A percentile compares a stretch with the other conserved stretches of the same genome.
These are phyloP conservation scores for Breynia disticha DNA, from an alignment of 441 rosid genomes.

Conservation along the genomic window DNA sequence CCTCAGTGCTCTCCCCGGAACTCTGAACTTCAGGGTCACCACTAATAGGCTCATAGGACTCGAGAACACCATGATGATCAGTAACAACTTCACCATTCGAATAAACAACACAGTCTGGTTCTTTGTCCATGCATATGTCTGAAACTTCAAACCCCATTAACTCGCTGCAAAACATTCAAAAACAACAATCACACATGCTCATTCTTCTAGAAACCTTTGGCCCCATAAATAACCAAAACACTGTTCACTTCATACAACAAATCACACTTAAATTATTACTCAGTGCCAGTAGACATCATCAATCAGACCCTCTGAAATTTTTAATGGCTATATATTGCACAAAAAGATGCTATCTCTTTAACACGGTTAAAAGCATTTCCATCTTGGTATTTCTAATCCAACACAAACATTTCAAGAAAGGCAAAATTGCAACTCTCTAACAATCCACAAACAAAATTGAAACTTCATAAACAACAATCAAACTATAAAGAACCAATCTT, in stretches of 20 bases:
- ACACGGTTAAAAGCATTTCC: too few species aligned
- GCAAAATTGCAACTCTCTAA: background rate
- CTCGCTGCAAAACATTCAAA: conserved; percentile 22
- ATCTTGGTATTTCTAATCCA: too few species aligned
- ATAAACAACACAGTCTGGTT: conserved; percentile 49
- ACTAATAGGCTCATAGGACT: conserved; percentile 39
- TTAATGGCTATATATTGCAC: too few species aligned
- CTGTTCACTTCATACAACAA: too few species aligned
- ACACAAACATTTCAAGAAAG: too few species aligned
- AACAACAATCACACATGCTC: background rate
- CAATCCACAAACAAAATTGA: background rate
- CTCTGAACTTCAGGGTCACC: conserved; percentile 38
- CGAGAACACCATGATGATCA: conserved; percentile 31
- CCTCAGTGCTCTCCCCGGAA: conserved; percentile 46
- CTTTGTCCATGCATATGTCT: conserved; percentile 84
- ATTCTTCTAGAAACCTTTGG: background rate
- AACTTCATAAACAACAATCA: background rate
- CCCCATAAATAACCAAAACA: too few species aligned
- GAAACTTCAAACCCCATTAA: conserved; percentile 50
- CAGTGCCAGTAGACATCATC: too few species aligned
- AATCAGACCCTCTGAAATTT: too few species aligned
- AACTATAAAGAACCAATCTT: background rate
- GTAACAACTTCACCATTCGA: conserved; percentile 35
- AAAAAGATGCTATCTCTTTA: too few species aligned
- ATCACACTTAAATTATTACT: too few species aligned